Evolutionary conservation across 2,329 filamentous ascomycete genomes (phyloP).

Genomic region (Phaeoacremonium minimum): DNA sequence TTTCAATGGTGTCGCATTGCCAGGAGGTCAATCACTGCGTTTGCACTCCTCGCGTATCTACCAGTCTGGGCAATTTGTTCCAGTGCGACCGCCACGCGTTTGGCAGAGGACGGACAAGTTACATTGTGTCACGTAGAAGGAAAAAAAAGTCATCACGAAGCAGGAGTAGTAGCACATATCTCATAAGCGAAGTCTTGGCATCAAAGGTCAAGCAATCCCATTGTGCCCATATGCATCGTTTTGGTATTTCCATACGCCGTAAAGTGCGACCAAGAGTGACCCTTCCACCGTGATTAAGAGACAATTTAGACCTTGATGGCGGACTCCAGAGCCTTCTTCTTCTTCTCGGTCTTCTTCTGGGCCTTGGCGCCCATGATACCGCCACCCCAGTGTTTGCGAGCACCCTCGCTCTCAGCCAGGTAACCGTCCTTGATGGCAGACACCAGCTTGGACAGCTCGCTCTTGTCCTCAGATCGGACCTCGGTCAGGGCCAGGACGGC

Average conservation of each 20-base stretch:
- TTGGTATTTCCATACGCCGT: conserved; percentile 29
- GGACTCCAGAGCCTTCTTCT: conserved; percentile 86
- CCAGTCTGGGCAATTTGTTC: too few species aligned
- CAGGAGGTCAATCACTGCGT: too few species aligned
- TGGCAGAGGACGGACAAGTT: too few species aligned
- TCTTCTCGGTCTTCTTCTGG: conserved; percentile 72
- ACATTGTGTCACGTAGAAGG: too few species aligned
- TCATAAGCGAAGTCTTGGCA: too few species aligned
- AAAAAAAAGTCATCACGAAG: too few species aligned
- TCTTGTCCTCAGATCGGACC: conserved; percentile 97
- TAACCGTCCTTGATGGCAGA: conserved; percentile 97
- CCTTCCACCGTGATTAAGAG: conserved; percentile 15
- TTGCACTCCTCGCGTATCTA: too few species aligned
- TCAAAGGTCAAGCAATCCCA: conserved; percentile 14
- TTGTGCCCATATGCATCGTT: conserved; percentile 18
- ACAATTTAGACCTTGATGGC: conserved; percentile 91
- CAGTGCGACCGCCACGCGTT: too few species aligned
- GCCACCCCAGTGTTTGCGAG: conserved; percentile 94
- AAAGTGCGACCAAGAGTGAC: conserved; percentile 18
- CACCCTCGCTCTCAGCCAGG: conserved; percentile 89
- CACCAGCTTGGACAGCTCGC: conserved; percentile 93
- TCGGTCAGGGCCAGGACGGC: conserved; percentile 94
- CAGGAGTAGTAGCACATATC: too few species aligned
- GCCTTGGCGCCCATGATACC: conserved; percentile 99
- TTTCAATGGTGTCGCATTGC: conserved; percentile 16